Base-by-base conservation (phyloP, 495 filamentous ascomycete genomes). In the Cryomyces antarcticus region DNA sequence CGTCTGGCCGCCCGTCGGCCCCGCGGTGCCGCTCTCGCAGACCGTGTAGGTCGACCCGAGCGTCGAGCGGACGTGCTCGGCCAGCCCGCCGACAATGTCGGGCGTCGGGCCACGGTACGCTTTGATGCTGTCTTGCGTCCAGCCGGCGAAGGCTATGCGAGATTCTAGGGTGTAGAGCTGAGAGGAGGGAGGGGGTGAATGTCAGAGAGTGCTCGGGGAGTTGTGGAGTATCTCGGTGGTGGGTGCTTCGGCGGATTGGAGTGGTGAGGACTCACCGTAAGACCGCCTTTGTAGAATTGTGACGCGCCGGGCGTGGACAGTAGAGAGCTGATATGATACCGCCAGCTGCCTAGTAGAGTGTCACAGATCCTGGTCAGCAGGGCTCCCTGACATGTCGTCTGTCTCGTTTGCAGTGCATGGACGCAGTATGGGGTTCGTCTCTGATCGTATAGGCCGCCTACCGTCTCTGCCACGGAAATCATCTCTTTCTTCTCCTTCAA, bases 101-200 rank as follows among this genome's bases (percentile, higher is more conserved):
- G 66, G 61, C 0, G 68, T 73, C 1, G 73, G 73, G 5, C 73
- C 73, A 40, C 55, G 57, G 57, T 77, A 78, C 36, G 45, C 46
- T 33, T 64, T 54, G 5, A 68, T 54, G 42, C 57, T 51, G n/a
- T 61, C 65, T 41, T 63, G 49, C 4, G 72, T 75, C 74, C 72
- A 77, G 31, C 71, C 72, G 1, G 70, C 71, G 52, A 65, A 77
- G 27, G 66, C 65, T 27, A 74, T 57, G 48, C 73, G 69, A 6
- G 71, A 73, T 47, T 67, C 65, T 6, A 77, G 63, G 11, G 73
- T 78, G 60, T 78, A 77, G 33, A 77, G 60, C 61, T 67, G 31
- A 30, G 9, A 36, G 37, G 34, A 31, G 17, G 35, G n/a, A n/a
- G n/a, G n/a, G n/a, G 6, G 12, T 27, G 11, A 41, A 34, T 37